Evolutionary conservation across 495 filamentous ascomycete species (phyloP).

Genomic region (Xylaria cubensis): DNA sequence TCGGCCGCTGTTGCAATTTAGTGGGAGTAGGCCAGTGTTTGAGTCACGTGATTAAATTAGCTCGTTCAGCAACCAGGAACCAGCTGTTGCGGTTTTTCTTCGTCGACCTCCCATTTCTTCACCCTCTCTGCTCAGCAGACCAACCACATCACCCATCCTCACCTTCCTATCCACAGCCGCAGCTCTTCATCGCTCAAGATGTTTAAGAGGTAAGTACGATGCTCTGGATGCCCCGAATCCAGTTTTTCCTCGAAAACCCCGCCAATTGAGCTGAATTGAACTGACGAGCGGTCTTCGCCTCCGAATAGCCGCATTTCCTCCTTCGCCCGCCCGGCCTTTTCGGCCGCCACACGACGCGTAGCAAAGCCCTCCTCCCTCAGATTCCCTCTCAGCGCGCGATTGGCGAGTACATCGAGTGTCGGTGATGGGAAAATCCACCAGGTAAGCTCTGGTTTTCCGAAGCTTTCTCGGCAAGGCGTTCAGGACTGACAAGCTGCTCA

Average conservation of each 20-base stretch:
- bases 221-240: slow-evolving; percentile 11
- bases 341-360: slow-evolving; percentile 70
- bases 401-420: slow-evolving; percentile 68
- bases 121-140: slow-evolving; percentile 39
- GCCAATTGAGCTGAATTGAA: slow-evolving; percentile 46
- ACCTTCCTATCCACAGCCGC: slow-evolving; percentile 52
- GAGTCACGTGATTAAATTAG: slow-evolving; percentile 29
- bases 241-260: slow-evolving; percentile 16
- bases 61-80: slow-evolving; percentile 21
- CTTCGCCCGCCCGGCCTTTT: slow-evolving; percentile 76
- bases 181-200: slow-evolving; percentile 70
- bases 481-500: slow-evolving; percentile 44
- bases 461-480: slow-evolving; percentile 29
- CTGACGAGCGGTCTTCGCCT: slow-evolving; percentile 47
- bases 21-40: background rate
- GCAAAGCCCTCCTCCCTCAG: slow-evolving; percentile 70
- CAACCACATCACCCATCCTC: slow-evolving; percentile 49
- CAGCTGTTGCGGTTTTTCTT: slow-evolving; percentile 38
- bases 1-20: background rate
- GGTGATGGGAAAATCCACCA: slow-evolving; percentile 86
- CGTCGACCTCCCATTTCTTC: slow-evolving; percentile 39
- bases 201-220: slow-evolving; percentile 80
- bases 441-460: slow-evolving; percentile 46
- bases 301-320: slow-evolving; percentile 76
- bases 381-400: slow-evolving; percentile 65